phyloP scores from a whole-genome alignment of 148 eudicot species.

The Cornus controversa region DNA sequence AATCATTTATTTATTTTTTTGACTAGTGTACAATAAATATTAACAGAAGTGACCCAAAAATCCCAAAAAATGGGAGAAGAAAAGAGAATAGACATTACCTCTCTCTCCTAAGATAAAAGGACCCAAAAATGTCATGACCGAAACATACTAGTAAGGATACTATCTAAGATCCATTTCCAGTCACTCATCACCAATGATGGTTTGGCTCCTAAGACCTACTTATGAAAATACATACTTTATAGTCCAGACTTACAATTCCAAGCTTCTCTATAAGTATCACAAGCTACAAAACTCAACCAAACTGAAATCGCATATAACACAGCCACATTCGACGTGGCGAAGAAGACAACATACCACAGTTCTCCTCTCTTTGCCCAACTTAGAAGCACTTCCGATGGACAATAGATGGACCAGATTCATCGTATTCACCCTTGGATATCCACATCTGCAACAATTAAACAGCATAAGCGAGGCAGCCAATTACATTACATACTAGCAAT shows the following conservation, averaged over 20 bases:
- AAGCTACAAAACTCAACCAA: constrained; percentile 9
- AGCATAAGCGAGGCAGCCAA: constrained; percentile 9
- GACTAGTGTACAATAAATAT: neutral
- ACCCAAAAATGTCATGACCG: neutral
- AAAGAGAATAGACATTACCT: neutral
- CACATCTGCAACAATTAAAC: constrained; percentile 18
- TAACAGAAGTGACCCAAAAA: neutral
- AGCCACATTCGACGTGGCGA: neutral
- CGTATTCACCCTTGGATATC: constrained; percentile 29
- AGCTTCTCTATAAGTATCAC: constrained; percentile 9
- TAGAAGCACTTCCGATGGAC: constrained; percentile 26
- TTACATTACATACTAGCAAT: neutral
- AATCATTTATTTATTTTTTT: no score
- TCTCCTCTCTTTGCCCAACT: neutral
- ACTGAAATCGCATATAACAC: no score
- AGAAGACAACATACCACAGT: neutral
- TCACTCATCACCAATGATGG: constrained; percentile 5
- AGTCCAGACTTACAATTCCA: constrained; percentile 12
- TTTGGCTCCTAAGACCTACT: constrained; percentile 7
- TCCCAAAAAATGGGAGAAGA: neutral
- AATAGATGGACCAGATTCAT: constrained; percentile 28
- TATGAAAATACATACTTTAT: neutral
- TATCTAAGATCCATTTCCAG: constrained; percentile 1
- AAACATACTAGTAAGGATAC: constrained; percentile 5
- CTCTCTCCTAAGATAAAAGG: constrained; percentile 3